A percentile compares a stretch with the other conserved stretches of the same genome.
Conservation (phyloP, 2,329 filamentous ascomycete genomes). For the Ceratocystis cacaofunesta region DNA sequence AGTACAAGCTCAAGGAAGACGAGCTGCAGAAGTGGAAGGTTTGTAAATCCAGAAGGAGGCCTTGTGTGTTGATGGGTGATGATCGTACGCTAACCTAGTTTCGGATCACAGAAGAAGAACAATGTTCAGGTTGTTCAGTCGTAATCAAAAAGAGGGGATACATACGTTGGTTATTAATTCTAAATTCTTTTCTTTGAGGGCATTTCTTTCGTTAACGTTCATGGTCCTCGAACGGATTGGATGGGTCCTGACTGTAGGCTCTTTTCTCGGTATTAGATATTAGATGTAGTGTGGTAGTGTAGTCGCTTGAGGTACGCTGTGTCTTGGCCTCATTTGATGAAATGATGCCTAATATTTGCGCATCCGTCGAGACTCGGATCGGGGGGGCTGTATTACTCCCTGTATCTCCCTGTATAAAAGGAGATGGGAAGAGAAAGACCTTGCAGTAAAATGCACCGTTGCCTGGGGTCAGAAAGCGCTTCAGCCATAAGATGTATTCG, state of each 20-base stretch:
- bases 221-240: too few species aligned
- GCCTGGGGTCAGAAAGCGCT: too few species aligned
- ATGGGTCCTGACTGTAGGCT: too few species aligned
- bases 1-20: constrained; percentile 87
- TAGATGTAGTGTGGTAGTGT: too few species aligned
- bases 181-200: background rate
- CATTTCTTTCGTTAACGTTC: too few species aligned
- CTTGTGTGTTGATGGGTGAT: background rate
- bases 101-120: constrained; percentile 58
- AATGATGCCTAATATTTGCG: too few species aligned
- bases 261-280: too few species aligned
- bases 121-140: constrained; percentile 77
- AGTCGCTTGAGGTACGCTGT: too few species aligned
- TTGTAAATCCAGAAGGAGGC: constrained; percentile 22
- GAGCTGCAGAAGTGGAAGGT: constrained; percentile 99
- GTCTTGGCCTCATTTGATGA: too few species aligned
- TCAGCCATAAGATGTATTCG: too few species aligned
- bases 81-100: constrained; percentile 4
- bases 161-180: background rate
- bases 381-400: too few species aligned
- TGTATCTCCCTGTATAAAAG: background rate
- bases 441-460: background rate
- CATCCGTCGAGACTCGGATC: too few species aligned
- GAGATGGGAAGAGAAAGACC: background rate
- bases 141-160: constrained; percentile 26